Percentiles rank a stretch among this genome's conserved stretches.
Evolutionary conservation across 2,329 filamentous ascomycete species (phyloP).

Genomic region (Colletotrichum sojae): DNA sequence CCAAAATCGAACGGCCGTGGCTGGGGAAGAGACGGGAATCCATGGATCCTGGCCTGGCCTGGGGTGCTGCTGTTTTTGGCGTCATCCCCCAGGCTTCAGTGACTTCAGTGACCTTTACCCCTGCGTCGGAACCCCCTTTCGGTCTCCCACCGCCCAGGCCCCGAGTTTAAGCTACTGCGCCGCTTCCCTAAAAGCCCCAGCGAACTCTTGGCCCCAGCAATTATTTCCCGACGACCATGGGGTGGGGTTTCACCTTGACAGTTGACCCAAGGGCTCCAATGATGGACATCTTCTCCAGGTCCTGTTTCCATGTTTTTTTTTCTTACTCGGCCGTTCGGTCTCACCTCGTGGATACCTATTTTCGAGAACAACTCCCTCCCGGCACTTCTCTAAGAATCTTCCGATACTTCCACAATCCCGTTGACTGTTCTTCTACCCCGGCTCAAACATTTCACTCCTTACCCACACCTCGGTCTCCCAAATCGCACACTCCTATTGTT

Average conservation of each 20-base stretch:
- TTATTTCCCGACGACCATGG: constrained; percentile 21
- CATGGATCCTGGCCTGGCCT: not conserved
- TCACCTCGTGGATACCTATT: not conserved
- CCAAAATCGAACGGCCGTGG: not conserved
- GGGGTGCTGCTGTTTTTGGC: constrained; percentile 24
- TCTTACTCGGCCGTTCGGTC: not conserved
- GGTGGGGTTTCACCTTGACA: constrained; percentile 27
- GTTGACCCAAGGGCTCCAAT: too few relatives aligned
- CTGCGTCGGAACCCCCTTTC: not conserved
- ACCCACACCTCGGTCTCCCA: not conserved
- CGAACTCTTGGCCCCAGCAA: constrained; percentile 37
- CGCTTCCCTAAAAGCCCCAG: not conserved
- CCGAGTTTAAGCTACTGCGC: too few relatives aligned
- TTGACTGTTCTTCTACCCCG: not conserved
- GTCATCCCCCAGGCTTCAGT: constrained; percentile 14
- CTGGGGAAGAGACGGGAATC: constrained; percentile 1
- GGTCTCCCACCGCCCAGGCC: not conserved
- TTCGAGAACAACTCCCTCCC: not conserved
- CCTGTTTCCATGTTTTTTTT: too few relatives aligned
- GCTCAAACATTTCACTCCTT: constrained; percentile 8
- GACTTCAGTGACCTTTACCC: not conserved
- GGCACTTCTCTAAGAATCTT: too few relatives aligned
- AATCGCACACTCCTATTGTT: constrained; percentile 9
- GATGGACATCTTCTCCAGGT: not conserved
- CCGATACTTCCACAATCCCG: too few relatives aligned